Percentiles rank a stretch among this genome's conserved stretches.
Conservation (phyloP, 2,329 filamentous ascomycete genomes). For the Diaporthe sp. region DNA sequence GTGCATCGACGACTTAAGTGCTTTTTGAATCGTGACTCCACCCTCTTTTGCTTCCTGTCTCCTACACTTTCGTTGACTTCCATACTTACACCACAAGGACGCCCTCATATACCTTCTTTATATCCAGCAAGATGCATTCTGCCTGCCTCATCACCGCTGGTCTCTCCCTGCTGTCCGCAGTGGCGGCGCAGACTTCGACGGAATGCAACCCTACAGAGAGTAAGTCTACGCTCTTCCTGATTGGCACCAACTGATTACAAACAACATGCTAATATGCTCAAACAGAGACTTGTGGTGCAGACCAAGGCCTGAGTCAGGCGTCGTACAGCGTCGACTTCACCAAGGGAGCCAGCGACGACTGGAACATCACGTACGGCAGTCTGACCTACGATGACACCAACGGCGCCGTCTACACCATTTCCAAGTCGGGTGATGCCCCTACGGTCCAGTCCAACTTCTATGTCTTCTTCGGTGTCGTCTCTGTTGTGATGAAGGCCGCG, state of each 20-base stretch:
- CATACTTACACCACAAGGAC: background rate
- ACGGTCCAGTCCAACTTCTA: constrained; percentile 80
- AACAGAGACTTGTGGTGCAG: constrained; percentile 40
- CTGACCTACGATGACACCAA: constrained; percentile 46
- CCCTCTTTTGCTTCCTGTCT: background rate
- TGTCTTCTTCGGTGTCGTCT: constrained; percentile 87
- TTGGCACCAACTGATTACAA: background rate
- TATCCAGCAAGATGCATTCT: constrained; percentile 33
- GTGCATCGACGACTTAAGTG: background rate
- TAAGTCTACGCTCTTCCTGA: constrained; percentile 28
- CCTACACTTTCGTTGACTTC: background rate
- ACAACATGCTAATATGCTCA: background rate
- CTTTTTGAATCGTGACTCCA: background rate
- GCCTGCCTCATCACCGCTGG: constrained; percentile 8
- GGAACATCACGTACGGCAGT: constrained; percentile 46
- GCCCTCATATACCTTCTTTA: background rate
- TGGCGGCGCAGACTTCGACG: constrained; percentile 43
- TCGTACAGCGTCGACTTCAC: constrained; percentile 71
- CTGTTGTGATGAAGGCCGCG: constrained; percentile 78
- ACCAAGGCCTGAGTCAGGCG: constrained; percentile 39
- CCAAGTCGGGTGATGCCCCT: constrained; percentile 66
- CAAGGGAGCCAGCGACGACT: constrained; percentile 66
- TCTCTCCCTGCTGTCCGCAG: constrained; percentile 37
- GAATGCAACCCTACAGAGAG: constrained; percentile 44
- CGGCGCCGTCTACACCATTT: constrained; percentile 67